Percentiles rank a stretch among this genome's conserved stretches.
Evolutionary conservation across 106 monocot species (phyloP).

Genomic region (Platanthera zijinensis): DNA sequence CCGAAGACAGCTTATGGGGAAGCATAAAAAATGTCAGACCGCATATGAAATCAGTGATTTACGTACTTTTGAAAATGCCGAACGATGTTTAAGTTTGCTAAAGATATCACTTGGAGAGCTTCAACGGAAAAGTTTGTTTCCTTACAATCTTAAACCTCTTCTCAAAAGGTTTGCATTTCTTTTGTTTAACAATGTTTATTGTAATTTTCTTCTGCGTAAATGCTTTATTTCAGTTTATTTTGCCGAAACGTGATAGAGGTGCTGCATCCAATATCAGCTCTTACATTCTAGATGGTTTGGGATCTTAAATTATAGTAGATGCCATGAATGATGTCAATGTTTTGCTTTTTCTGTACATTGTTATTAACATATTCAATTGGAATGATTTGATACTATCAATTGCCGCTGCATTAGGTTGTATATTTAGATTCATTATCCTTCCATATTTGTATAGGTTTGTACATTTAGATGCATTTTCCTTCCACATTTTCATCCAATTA

Average conservation of each 20-base stretch:
- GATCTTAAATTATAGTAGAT: neutral
- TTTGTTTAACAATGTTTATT: neutral
- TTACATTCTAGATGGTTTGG: neutral
- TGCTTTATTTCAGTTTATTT: neutral
- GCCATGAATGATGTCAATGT: neutral
- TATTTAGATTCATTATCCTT: neutral
- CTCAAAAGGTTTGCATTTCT: slow-evolving; percentile 54
- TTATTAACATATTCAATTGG: neutral
- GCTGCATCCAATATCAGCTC: neutral
- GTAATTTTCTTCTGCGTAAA: neutral
- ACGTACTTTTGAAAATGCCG: slow-evolving; percentile 38
- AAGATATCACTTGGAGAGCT: slow-evolving; percentile 60
- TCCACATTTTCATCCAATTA: neutral
- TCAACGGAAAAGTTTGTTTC: slow-evolving; percentile 63
- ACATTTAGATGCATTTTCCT: no score
- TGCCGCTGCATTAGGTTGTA: neutral
- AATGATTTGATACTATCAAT: neutral
- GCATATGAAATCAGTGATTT: neutral
- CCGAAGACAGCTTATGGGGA: neutral
- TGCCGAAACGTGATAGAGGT: neutral
- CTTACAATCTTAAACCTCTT: slow-evolving; percentile 74
- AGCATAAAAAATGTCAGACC: neutral
- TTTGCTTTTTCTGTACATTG: neutral
- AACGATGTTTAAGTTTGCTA: slow-evolving; percentile 59
- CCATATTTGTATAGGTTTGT: neutral